These are phyloP conservation scores for Phylloporus sp. DNA, from an alignment of 1,284 basidiomycete species.

Conservation along the genomic window DNA sequence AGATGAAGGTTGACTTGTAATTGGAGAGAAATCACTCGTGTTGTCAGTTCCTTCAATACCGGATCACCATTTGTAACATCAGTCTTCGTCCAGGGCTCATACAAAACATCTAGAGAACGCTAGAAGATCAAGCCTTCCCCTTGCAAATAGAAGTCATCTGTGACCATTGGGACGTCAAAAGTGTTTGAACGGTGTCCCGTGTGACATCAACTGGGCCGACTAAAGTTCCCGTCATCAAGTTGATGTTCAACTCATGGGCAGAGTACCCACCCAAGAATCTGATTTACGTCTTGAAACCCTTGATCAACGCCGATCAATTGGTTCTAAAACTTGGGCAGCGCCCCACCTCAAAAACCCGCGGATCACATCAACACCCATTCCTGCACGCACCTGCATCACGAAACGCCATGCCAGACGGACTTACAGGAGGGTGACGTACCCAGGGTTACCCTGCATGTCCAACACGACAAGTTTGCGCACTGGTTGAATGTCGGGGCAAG, in stretches of 20 bases:
- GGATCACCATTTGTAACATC: conserved; percentile 66
- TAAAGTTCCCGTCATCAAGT: neutral
- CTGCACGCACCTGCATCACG: too few relatives aligned
- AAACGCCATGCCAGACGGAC: too few relatives aligned
- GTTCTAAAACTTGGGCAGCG: conserved; percentile 53
- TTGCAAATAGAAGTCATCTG: conserved; percentile 32
- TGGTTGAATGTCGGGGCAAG: too few relatives aligned
- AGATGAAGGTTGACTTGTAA: conserved; percentile 19
- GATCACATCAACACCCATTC: too few relatives aligned
- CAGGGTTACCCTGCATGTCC: too few relatives aligned
- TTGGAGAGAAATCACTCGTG: conserved; percentile 57
- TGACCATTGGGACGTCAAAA: conserved; percentile 44
- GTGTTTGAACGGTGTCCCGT: conserved; percentile 33
- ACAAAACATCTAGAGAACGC: conserved; percentile 44
- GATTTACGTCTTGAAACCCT: conserved; percentile 50
- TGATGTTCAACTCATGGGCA: neutral
- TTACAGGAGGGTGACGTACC: too few relatives aligned
- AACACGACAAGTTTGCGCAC: too few relatives aligned
- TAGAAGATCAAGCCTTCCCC: conserved; percentile 35
- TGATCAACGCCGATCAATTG: conserved; percentile 55
- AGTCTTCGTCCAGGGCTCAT: conserved; percentile 41
- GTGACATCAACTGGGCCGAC: conserved; percentile 53
- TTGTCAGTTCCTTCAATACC: conserved; percentile 77
- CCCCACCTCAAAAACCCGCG: conserved; percentile 35
- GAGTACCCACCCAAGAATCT: conserved; percentile 47